Evolutionary conservation across 2,329 filamentous ascomycete species (phyloP).

Genomic region (Microascus cirrosus): DNA sequence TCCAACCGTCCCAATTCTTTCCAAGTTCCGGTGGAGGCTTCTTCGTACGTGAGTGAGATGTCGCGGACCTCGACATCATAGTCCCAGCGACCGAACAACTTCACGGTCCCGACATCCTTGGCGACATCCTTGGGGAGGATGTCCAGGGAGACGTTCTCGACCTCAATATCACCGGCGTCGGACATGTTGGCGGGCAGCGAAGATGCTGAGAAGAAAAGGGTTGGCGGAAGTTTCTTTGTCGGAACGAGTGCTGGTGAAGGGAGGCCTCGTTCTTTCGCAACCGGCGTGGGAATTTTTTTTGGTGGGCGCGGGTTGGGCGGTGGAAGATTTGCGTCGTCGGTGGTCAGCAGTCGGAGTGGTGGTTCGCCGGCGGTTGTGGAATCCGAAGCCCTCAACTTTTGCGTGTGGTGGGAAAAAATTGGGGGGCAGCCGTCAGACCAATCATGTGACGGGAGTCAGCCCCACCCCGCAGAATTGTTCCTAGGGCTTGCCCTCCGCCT

Average conservation of each 20-base stretch:
- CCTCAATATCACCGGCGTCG: slow-evolving; percentile 90
- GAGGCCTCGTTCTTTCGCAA: not conserved
- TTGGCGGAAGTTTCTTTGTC: slow-evolving; percentile 8
- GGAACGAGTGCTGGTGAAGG: slow-evolving; percentile 6
- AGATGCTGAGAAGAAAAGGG: slow-evolving; percentile 5
- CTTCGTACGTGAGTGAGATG: slow-evolving; percentile 93
- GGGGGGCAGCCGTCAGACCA: slow-evolving; percentile 21
- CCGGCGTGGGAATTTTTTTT: not conserved
- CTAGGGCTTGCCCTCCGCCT: slow-evolving; percentile 27
- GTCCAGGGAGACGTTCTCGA: slow-evolving; percentile 63
- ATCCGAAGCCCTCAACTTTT: slow-evolving; percentile 5
- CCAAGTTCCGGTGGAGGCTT: not conserved
- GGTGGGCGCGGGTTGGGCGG: not conserved
- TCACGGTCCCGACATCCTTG: slow-evolving; percentile 80
- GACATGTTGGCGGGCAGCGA: slow-evolving; percentile 56
- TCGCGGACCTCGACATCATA: slow-evolving; percentile 99
- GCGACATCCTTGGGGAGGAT: slow-evolving; percentile 89
- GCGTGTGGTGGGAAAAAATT: slow-evolving; percentile 17
- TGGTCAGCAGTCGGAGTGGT: not conserved
- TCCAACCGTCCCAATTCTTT: not conserved
- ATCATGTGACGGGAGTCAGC: slow-evolving; percentile 21
- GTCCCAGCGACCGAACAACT: slow-evolving; percentile 95
- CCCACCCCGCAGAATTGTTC: slow-evolving; percentile 20
- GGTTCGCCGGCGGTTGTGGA: not conserved
- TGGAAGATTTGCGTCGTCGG: slow-evolving; percentile 1